phyloP scores from a whole-genome alignment of 192 early-diverging fungal genomes.

The Mortierella antarctica region DNA sequence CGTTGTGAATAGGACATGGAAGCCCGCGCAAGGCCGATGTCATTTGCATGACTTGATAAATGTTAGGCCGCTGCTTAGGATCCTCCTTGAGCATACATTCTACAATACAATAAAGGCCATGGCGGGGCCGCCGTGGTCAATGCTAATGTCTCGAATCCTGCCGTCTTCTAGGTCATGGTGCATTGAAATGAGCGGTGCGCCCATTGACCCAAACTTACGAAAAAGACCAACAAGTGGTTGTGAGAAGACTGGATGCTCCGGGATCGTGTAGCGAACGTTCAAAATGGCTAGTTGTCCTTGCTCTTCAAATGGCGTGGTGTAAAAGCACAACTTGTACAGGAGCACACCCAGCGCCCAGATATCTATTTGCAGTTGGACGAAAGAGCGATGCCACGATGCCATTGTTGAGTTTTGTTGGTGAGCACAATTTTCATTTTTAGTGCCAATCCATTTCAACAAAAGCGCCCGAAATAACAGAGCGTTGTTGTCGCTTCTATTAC shows the following conservation, averaged over 20 bases:
- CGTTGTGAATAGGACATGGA: slow-evolving; percentile 73
- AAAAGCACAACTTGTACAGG: slow-evolving; percentile 96
- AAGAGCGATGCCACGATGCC: not conserved
- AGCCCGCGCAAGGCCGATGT: slow-evolving; percentile 72
- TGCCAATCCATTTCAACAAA: not conserved
- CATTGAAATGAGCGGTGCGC: not conserved
- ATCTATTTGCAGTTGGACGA: slow-evolving; percentile 32
- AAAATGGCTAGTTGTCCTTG: slow-evolving; percentile 87
- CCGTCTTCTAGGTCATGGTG: not conserved
- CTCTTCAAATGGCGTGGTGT: slow-evolving; percentile 95
- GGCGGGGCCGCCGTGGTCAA: not conserved
- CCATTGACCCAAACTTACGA: slow-evolving; percentile 44
- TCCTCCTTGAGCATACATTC: slow-evolving; percentile 83
- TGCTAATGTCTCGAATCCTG: not conserved
- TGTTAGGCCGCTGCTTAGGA: slow-evolving; percentile 77
- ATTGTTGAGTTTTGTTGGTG: not conserved
- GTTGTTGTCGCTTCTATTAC: slow-evolving; percentile 2
- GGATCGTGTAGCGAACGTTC: slow-evolving; percentile 87
- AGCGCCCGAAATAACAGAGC: not conserved
- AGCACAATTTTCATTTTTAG: not conserved
- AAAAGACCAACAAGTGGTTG: slow-evolving; percentile 66
- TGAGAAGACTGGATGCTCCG: slow-evolving; percentile 76
- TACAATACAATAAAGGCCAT: not conserved
- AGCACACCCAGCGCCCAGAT: slow-evolving; percentile 92
- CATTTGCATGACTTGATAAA: slow-evolving; percentile 79